Base-by-base conservation (phyloP, 495 filamentous ascomycete genomes). In the Tuber borchii region DNA sequence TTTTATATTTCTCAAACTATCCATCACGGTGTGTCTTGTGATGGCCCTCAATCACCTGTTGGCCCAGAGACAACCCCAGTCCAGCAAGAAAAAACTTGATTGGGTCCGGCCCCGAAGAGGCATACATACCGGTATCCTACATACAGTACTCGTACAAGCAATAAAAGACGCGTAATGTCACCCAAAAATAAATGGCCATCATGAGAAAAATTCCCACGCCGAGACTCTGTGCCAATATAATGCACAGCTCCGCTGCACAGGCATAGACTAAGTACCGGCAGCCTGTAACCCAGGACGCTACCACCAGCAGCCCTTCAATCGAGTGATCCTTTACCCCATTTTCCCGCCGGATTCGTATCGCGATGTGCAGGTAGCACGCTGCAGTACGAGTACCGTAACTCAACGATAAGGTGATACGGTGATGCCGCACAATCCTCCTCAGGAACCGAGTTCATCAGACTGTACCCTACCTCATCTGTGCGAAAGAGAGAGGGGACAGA, bases 101-200 rank as follows among this genome's bases (percentile, higher is more conserved):
- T 16, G 56, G 56, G 9, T 2, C 51, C 2, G 51, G n/a, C 51
- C 26, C n/a, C 10, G n/a, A 9, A 22, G 34, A 26, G 22, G 56
- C 56, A 65, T 31, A 31, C 56, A 26, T 22, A 14, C 48, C 48
- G 48, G 9, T 26, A 56, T 12, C 22, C 26, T 26, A 26, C 48
- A 56, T 56, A 26, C n/a, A n/a, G n/a, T n/a, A n/a, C n/a, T n/a
- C n/a, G n/a, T n/a, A n/a, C 22, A 8, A 10, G 22, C 7, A 12
- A 65, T 17, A 65, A 65, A 31, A 65, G 56, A 65, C 56, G 56
- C 56, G 56, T 65, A 65, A 65, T 34, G 51, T 61, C 51, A 8
- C n/a, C 26, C 56, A 2, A 31, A 31, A 65, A 34, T 17, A 34
- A 65, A 65, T 6, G 31, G 26, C 56, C 56, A 34, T 65, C 12